Evolutionary conservation across 2,329 filamentous ascomycete species (phyloP).

Genomic region (Neonectria magnoliae): DNA sequence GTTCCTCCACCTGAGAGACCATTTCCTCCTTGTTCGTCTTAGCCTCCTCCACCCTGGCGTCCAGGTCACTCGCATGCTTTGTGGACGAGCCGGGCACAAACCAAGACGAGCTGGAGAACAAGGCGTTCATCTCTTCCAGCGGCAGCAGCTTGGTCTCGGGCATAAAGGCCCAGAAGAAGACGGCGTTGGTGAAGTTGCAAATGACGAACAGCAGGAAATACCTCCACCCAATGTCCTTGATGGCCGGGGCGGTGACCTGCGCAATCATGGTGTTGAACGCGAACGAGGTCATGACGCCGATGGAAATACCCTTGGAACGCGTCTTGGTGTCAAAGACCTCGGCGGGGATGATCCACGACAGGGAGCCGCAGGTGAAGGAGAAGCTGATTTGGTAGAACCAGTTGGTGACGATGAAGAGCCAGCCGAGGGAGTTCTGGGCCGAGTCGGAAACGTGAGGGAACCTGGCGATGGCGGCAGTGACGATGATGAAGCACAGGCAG

Average conservation of each 20-base stretch:
- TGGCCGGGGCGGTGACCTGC: slow-evolving; percentile 61
- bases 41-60: slow-evolving; percentile 6
- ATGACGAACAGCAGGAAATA: slow-evolving; percentile 54
- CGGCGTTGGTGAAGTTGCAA: slow-evolving; percentile 42
- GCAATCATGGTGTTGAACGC: slow-evolving; percentile 81
- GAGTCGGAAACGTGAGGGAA: slow-evolving; percentile 17
- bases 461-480: slow-evolving; percentile 26
- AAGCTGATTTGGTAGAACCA: slow-evolving; percentile 84
- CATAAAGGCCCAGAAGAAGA: slow-evolving; percentile 70
- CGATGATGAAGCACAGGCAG: slow-evolving; percentile 60
- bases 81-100: not conserved
- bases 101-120: slow-evolving; percentile 54
- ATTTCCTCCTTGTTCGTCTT: slow-evolving; percentile 10
- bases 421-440: slow-evolving; percentile 50
- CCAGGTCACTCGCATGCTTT: slow-evolving; percentile 5
- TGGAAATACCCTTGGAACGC: slow-evolving; percentile 75
- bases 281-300: slow-evolving; percentile 76
- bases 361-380: slow-evolving; percentile 72
- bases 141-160: slow-evolving; percentile 72
- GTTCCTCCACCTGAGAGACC: not conserved
- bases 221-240: slow-evolving; percentile 52
- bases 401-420: slow-evolving; percentile 76
- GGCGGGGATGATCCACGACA: slow-evolving; percentile 69
- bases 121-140: slow-evolving; percentile 73
- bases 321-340: slow-evolving; percentile 82